A percentile compares a stretch with the other conserved stretches of the same genome.
These are phyloP conservation scores for Aspergillus sp. DNA, from an alignment of 2,329 filamentous ascomycete species.

Conservation along the genomic window DNA sequence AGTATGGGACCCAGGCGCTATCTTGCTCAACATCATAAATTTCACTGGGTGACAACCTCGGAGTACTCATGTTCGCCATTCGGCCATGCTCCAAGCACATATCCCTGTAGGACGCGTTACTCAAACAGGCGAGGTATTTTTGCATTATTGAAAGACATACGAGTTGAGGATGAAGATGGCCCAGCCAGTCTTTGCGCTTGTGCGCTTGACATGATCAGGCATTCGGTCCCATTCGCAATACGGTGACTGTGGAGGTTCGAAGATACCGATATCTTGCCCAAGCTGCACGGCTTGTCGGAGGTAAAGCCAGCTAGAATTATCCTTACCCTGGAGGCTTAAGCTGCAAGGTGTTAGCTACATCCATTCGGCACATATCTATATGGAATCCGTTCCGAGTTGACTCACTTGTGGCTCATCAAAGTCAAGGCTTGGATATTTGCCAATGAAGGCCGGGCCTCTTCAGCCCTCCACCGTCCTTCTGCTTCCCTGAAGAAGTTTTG, in stretches of 20 bases:
- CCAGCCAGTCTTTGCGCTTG: conserved; percentile 29
- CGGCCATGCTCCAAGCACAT: conserved; percentile 26
- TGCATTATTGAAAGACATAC: conserved; percentile 15
- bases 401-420: conserved; percentile 35
- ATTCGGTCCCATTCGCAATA: conserved; percentile 11
- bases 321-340: conserved; percentile 28
- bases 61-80: conserved; percentile 18
- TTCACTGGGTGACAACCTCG: conserved; percentile 16
- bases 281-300: conserved; percentile 33
- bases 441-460: conserved; percentile 33
- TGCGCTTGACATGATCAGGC: conserved; percentile 20
- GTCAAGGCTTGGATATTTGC: conserved; percentile 38
- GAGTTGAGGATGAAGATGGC: conserved; percentile 32
- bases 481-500: conserved; percentile 37
- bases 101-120: conserved; percentile 20
- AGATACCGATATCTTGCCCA: conserved; percentile 32
- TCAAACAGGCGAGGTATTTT: conserved; percentile 5
- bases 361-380: neutral
- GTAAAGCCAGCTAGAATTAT: conserved; percentile 28
- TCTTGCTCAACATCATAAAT: conserved; percentile 16
- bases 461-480: conserved; percentile 36
- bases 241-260: conserved; percentile 17
- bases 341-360: conserved; percentile 20
- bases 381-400: neutral
- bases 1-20: conserved; percentile 33